These are phyloP conservation scores for Pseudogymnoascus sp. DNA, from an alignment of 2,329 filamentous ascomycete species.

Conservation along the genomic window DNA sequence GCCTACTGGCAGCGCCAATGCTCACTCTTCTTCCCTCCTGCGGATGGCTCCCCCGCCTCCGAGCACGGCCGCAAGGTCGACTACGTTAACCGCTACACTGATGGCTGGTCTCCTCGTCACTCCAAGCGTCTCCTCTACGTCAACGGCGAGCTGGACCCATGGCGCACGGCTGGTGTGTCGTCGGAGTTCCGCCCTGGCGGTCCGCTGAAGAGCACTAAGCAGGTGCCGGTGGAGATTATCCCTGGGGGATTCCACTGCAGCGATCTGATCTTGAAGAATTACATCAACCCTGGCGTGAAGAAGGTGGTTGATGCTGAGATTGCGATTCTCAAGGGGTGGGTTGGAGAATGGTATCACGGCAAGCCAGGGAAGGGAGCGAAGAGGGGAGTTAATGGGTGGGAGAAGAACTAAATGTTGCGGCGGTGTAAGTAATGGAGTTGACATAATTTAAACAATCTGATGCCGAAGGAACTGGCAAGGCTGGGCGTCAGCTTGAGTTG, in stretches of 20 bases:
- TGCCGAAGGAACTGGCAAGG: not conserved
- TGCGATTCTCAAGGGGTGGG: constrained; percentile 45
- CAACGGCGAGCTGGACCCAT: constrained; percentile 54
- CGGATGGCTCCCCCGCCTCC: constrained; percentile 31
- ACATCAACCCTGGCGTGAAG: constrained; percentile 40
- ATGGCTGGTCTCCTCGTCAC: constrained; percentile 46
- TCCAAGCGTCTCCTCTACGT: constrained; percentile 49
- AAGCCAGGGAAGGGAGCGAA: not conserved
- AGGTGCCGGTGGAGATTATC: constrained; percentile 46
- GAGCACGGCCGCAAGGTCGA: constrained; percentile 39
- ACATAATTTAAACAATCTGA: not conserved
- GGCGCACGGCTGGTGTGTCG: constrained; percentile 46
- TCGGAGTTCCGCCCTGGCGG: constrained; percentile 48
- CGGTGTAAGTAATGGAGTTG: not conserved
- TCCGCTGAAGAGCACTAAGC: constrained; percentile 38
- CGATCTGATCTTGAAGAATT: constrained; percentile 43
- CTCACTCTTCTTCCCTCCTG: constrained; percentile 45
- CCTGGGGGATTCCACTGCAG: constrained; percentile 48
- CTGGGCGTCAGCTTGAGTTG: not conserved
- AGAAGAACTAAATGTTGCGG: not conserved
- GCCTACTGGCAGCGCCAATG: constrained; percentile 52
- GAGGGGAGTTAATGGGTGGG: not conserved
- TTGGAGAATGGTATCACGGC: constrained; percentile 37
- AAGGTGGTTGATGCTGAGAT: constrained; percentile 43
- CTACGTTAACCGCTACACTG: constrained; percentile 45